Evolutionary conservation across 2,329 filamentous ascomycete species (phyloP).

Genomic region (Hymenoscyphus infarciens): DNA sequence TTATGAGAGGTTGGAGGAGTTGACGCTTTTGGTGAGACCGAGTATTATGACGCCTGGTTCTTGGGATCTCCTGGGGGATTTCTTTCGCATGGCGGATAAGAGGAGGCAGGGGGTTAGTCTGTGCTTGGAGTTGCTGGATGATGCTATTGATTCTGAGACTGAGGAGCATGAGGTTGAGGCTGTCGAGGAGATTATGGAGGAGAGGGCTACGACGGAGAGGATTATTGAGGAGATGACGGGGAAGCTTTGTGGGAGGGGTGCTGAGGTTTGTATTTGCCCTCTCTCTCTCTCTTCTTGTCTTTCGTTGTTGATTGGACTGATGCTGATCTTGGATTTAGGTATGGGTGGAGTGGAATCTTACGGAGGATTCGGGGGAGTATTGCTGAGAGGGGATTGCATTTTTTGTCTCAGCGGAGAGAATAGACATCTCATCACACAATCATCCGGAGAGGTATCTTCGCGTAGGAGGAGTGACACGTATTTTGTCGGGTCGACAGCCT

Average conservation of each 20-base stretch:
- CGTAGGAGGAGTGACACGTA: too few species aligned
- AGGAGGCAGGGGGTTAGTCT: conserved; percentile 8
- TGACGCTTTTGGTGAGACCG: conserved; percentile 4
- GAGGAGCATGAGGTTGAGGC: not conserved
- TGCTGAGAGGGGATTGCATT: not conserved
- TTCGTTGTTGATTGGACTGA: not conserved
- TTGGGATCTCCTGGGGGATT: not conserved
- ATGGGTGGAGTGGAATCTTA: conserved; percentile 11
- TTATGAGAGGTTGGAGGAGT: conserved; percentile 12
- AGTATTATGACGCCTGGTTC: not conserved
- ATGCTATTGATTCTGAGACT: conserved; percentile 3
- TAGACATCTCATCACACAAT: too few species aligned
- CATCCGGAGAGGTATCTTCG: too few species aligned
- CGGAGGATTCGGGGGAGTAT: not conserved
- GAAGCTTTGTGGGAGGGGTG: conserved; percentile 5
- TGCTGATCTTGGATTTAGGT: not conserved
- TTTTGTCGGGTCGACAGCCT: too few species aligned
- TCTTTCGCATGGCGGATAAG: conserved; percentile 10
- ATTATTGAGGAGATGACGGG: not conserved
- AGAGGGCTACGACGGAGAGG: conserved; percentile 2
- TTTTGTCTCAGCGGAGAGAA: too few species aligned
- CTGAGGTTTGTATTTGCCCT: conserved; percentile 8
- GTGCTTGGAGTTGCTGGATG: conserved; percentile 11
- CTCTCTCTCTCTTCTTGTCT: not conserved
- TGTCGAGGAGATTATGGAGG: conserved; percentile 3